phyloP scores from a whole-genome alignment of 2,329 filamentous ascomycete species.

The Plectosphaerella cucumerina region DNA sequence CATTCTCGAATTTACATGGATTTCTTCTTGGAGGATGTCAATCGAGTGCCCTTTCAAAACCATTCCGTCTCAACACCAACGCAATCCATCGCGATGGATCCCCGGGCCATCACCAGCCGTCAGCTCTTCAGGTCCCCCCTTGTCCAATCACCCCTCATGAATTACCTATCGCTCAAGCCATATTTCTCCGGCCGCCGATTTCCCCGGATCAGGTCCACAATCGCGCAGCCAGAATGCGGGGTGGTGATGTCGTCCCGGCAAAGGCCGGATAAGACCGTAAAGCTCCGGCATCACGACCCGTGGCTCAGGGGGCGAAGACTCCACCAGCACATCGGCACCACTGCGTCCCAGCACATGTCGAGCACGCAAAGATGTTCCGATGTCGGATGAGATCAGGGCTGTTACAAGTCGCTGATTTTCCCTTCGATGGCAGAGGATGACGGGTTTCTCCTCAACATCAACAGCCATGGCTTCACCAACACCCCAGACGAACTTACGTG shows the following conservation, averaged over 20 bases:
- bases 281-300: not conserved
- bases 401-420: not conserved
- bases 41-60: too few species aligned
- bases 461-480: not conserved
- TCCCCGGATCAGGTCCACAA: too few species aligned
- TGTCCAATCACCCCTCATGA: too few species aligned
- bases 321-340: not conserved
- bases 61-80: too few species aligned
- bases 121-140: too few species aligned
- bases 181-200: too few species aligned
- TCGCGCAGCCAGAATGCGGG: too few species aligned
- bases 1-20: too few species aligned
- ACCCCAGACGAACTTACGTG: not conserved
- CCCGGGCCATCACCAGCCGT: too few species aligned
- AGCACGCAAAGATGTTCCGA: not conserved
- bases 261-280: not conserved
- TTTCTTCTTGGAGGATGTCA: too few species aligned
- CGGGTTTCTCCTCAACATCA: not conserved
- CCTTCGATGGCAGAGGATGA: not conserved
- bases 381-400: not conserved
- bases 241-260: not conserved
- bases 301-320: not conserved
- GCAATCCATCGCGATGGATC: too few species aligned
- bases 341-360: not conserved
- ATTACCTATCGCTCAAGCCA: too few species aligned